A percentile compares a stretch with the other conserved stretches of the same genome.
phyloP scores from a whole-genome alignment of 2,329 filamentous ascomycete genomes.

The Diaporthe aspalathi region DNA sequence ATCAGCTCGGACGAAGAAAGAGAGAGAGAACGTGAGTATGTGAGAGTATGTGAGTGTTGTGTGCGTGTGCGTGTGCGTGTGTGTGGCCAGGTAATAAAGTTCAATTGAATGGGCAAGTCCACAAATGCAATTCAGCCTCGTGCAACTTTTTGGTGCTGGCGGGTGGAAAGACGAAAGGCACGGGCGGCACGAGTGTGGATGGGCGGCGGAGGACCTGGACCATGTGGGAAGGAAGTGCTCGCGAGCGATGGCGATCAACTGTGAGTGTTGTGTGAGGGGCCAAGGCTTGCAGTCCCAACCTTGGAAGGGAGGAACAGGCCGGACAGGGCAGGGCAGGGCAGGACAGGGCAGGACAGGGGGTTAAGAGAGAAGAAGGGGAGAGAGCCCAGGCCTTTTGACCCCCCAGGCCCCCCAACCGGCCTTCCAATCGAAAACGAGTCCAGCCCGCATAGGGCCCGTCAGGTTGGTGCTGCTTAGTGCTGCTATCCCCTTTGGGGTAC shows the following conservation, averaged over 20 bases:
- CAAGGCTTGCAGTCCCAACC: conserved; percentile 28
- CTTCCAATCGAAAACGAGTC: conserved; percentile 22
- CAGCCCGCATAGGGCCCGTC: conserved; percentile 23
- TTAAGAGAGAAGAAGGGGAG: neutral
- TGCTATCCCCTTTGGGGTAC: conserved; percentile 28
- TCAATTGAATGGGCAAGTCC: conserved; percentile 26
- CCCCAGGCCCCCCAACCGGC: conserved; percentile 6
- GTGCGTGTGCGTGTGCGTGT: neutral
- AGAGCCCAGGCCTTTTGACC: conserved; percentile 21
- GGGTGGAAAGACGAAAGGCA: conserved; percentile 29
- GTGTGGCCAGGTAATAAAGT: conserved; percentile 31
- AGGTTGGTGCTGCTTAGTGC: conserved; percentile 28
- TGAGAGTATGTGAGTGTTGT: neutral
- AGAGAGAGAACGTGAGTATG: neutral
- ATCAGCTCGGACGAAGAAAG: conserved; percentile 32
- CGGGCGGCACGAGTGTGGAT: conserved; percentile 22
- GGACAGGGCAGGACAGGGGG: conserved; percentile 4
- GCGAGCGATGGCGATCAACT: conserved; percentile 25
- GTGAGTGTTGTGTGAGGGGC: neutral
- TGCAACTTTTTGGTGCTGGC: conserved; percentile 31
- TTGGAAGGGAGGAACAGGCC: conserved; percentile 25
- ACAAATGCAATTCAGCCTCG: conserved; percentile 33
- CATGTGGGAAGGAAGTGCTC: conserved; percentile 26
- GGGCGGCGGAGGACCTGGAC: conserved; percentile 28
- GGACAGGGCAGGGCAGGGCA: neutral